These are phyloP conservation scores for Eimeria necatrix DNA, from an alignment of 169 alveolate species.

Conservation along the genomic window DNA sequence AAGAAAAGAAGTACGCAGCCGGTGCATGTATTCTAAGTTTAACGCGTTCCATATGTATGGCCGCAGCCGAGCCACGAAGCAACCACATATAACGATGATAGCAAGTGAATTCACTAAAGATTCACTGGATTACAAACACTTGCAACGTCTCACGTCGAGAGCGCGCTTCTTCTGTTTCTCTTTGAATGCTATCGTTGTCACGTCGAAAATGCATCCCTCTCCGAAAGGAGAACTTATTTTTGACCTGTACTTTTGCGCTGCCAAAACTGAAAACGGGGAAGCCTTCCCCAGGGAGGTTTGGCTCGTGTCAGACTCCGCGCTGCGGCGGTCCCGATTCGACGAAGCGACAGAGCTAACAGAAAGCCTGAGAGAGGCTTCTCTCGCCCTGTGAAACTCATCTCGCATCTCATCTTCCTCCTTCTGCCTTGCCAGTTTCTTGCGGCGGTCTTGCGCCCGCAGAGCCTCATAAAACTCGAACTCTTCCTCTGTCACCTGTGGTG, in stretches of 20 bases:
- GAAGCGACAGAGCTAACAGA: not conserved
- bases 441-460: constrained; percentile 76
- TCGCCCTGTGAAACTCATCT: constrained; percentile 74
- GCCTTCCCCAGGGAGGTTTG: constrained; percentile 14
- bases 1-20: too few relatives aligned
- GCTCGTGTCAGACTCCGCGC: constrained; percentile 43
- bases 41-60: too few relatives aligned
- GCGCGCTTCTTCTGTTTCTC: constrained; percentile 40
- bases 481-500: constrained; percentile 81
- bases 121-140: not conserved
- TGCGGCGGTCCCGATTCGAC: not conserved
- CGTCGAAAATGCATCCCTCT: constrained; percentile 23
- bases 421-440: constrained; percentile 75
- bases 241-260: not conserved
- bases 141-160: not conserved
- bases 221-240: not conserved
- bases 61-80: too few relatives aligned
- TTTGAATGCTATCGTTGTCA: constrained; percentile 17
- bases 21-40: not conserved
- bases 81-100: not conserved
- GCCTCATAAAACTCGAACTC: constrained; percentile 83
- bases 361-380: constrained; percentile 53
- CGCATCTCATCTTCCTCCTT: constrained; percentile 78
- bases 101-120: not conserved
- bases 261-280: constrained; percentile 13